A percentile compares a stretch with the other conserved stretches of the same genome.
Conservation (phyloP, 164 flowering plant species). For the Magnolia kwangsiensis region DNA sequence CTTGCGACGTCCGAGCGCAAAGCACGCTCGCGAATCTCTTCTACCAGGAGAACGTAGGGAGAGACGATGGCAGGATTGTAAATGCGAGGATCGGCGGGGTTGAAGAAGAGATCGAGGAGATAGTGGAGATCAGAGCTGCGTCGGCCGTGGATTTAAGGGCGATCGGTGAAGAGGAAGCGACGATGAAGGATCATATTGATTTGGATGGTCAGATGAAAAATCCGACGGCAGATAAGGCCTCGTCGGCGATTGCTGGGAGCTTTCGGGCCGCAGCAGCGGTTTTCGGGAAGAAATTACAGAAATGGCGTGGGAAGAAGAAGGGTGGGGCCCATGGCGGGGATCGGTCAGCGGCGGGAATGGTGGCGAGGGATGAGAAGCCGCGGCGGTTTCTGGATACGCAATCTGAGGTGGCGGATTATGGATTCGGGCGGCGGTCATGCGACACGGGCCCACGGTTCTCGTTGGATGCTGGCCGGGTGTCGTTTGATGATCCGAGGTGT, state of each 20-base stretch:
- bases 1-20: conserved; percentile 79
- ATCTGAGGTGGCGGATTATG: conserved; percentile 85
- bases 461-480: conserved; percentile 46
- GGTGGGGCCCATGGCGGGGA: conserved; percentile 22
- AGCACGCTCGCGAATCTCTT: conserved; percentile 30
- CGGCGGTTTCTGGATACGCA: conserved; percentile 53
- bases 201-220: conserved; percentile 60
- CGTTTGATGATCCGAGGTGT: conserved; percentile 60
- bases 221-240: conserved; percentile 14
- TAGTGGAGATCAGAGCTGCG: conserved; percentile 25
- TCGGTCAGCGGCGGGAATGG: neutral
- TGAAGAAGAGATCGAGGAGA: conserved; percentile 15
- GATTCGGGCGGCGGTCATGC: conserved; percentile 71
- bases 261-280: conserved; percentile 81
- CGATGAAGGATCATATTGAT: conserved; percentile 90
- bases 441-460: conserved; percentile 52
- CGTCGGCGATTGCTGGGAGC: conserved; percentile 48
- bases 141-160: neutral
- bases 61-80: neutral
- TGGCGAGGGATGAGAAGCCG: conserved; percentile 29
- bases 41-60: neutral
- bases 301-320: conserved; percentile 81
- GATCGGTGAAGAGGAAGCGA: neutral
- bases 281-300: conserved; percentile 75
- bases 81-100: neutral